Base-by-base conservation (phyloP, 305 asterid species). In the Petunia hybrid region DNA sequence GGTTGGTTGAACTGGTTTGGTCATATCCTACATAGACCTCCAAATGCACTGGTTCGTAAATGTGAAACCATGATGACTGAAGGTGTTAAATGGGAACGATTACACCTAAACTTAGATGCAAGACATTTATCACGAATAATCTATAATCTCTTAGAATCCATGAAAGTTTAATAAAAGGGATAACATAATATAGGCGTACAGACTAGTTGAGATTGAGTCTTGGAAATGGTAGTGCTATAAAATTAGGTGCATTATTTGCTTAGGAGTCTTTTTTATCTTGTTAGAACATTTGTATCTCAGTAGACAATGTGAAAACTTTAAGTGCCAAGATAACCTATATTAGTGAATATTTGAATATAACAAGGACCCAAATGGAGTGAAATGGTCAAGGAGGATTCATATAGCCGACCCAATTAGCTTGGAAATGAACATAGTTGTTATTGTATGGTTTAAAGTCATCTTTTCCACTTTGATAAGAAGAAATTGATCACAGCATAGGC, bases 271-370 rank as follows among this genome's bases (percentile, higher is more conserved):
- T 22, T 4, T 48, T 7, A 71, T 71, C 61, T 71, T 48, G 31
- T 31, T 48, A 71, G 60, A 71, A 22, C 16, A 48, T 71, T 48
- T n/a, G 9, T 31, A 48, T 35, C 43, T 48, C 31, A 31, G 43
- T 71, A 48, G 77, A 69, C 43, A 69, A 67, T 2, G 39, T 69
- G 16, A 53, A 43, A 22, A 67, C 16, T 12, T 69, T 69, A 40
- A 8, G 16, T 45, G 16, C 45, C 59, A 69, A 69, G n/a, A 69
- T 8, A 71, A 51, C 42, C 62, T 46, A 12, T 46, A 71, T 35
- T 5, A 31, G 8, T 71, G 13, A 73, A 12, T 73, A 73, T 73
- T 73, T 48, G 78, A 51, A 73, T 73, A 45, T 48, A 73, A 35
- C 1, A 13, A 51, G 61, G 77, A 45, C 43, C 35, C 78, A 73